Conservation (phyloP, 1,284 basidiomycete species). For the Leccinum colubrinum region DNA sequence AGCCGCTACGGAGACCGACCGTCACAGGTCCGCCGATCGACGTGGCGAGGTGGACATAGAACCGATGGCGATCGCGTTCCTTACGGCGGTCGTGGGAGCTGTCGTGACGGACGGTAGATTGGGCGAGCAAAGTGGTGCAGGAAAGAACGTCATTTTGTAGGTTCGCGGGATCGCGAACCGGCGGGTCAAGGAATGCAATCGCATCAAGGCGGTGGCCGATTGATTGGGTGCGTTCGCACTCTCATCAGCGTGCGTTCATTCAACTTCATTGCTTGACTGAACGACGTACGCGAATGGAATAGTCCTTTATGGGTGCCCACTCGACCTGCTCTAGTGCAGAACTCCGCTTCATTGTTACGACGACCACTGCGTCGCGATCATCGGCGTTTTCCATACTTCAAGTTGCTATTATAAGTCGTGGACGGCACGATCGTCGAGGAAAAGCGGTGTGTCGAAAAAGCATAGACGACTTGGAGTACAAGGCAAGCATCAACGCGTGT, state of each 20-base stretch:
- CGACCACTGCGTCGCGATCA: conserved; percentile 95
- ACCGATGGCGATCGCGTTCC: conserved; percentile 99
- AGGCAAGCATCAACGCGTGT: conserved; percentile 46
- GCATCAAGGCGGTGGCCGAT: conserved; percentile 96
- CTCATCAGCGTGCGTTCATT: too few relatives aligned
- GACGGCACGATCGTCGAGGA: conserved; percentile 86
- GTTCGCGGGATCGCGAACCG: conserved; percentile 98
- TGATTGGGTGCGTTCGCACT: conserved; percentile 64
- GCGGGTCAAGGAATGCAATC: conserved; percentile 97
- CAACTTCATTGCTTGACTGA: conserved; percentile 4
- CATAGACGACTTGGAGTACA: conserved; percentile 96
- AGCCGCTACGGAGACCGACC: conserved; percentile 84
- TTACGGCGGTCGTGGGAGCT: conserved; percentile 91
- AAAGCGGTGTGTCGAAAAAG: conserved; percentile 98
- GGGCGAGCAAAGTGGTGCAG: conserved; percentile 25
- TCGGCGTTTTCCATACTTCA: conserved; percentile 81
- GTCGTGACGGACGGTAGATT: conserved; percentile 55
- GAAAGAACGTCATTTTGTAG: conserved; percentile 55
- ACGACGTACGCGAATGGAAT: conserved; percentile 88
- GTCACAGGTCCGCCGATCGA: conserved; percentile 88
- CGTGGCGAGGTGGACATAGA: conserved; percentile 95
- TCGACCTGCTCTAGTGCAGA: conserved; percentile 60
- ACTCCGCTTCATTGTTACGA: conserved; percentile 94
- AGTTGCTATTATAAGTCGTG: conserved; percentile 63
- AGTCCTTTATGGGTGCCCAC: conserved; percentile 80